These are phyloP conservation scores for Eimeria acervulina DNA, from an alignment of 169 alveolate genomes.

Conservation along the genomic window DNA sequence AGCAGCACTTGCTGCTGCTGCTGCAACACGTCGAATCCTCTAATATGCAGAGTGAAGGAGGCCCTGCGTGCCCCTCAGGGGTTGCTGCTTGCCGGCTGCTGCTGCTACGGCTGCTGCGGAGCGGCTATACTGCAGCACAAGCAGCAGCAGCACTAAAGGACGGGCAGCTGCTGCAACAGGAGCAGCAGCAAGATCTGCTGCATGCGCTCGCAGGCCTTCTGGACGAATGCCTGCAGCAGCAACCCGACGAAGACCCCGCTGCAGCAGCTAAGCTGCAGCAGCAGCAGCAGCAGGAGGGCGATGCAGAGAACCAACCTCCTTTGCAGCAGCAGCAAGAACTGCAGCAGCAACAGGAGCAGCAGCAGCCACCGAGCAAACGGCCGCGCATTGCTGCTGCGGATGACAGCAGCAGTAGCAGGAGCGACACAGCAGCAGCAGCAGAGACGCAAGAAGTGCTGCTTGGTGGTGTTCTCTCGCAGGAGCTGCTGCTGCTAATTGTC, in stretches of 20 bases:
- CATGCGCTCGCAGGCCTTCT: slow-evolving; percentile 25
- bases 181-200: slow-evolving; percentile 35
- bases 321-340: slow-evolving; percentile 38
- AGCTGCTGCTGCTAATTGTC: slow-evolving; percentile 22
- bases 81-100: slow-evolving; percentile 63
- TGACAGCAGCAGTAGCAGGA: not conserved
- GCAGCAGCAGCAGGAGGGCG: slow-evolving; percentile 24
- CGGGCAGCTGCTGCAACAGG: slow-evolving; percentile 28
- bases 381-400: not conserved
- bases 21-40: not conserved
- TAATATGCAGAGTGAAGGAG: not conserved
- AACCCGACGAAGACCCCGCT: not conserved
- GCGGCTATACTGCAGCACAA: slow-evolving; percentile 15
- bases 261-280: slow-evolving; percentile 63
- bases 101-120: slow-evolving; percentile 62
- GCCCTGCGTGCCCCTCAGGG: slow-evolving; percentile 18
- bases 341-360: slow-evolving; percentile 26
- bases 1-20: slow-evolving; percentile 31
- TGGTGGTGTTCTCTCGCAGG: not conserved
- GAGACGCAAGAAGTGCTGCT: not conserved
- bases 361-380: slow-evolving; percentile 36
- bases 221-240: slow-evolving; percentile 28
- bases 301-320: slow-evolving; percentile 11
- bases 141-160: slow-evolving; percentile 64
- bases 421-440: slow-evolving; percentile 29